These are phyloP conservation scores for Salvia sclarea DNA, from an alignment of 305 asterid genomes.

Conservation along the genomic window DNA sequence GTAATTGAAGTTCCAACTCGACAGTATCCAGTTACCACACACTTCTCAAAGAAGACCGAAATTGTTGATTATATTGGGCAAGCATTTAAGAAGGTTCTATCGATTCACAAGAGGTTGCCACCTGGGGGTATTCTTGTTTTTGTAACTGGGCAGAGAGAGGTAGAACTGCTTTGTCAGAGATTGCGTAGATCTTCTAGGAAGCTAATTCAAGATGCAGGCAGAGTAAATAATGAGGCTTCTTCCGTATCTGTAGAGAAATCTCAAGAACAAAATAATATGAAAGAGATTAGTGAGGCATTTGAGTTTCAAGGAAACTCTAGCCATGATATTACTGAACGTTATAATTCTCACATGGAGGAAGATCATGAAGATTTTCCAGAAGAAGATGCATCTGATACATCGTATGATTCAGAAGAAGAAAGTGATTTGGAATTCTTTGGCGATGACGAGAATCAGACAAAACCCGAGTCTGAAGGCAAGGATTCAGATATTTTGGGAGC, in stretches of 20 bases:
- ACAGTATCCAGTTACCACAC: conserved; percentile 78
- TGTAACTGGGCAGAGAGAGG: conserved; percentile 95
- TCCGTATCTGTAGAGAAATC: conserved; percentile 42
- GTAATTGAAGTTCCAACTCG: conserved; percentile 82
- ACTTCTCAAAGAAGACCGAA: conserved; percentile 88
- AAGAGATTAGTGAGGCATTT: conserved; percentile 82
- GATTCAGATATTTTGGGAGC: conserved; percentile 44
- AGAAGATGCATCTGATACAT: conserved; percentile 61
- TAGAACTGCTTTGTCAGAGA: conserved; percentile 75
- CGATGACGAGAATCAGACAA: conserved; percentile 48
- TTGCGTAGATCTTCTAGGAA: conserved; percentile 62
- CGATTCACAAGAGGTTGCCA: conserved; percentile 90
- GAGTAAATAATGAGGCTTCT: conserved; percentile 37
- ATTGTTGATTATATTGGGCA: conserved; percentile 78
- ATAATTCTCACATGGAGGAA: conserved; percentile 59
- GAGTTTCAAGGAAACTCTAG: conserved; percentile 52
- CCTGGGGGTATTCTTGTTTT: conserved; percentile 95
- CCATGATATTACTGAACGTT: conserved; percentile 66
- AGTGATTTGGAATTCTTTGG: conserved; percentile 65
- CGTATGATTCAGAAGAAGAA: conserved; percentile 66
- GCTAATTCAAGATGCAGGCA: conserved; percentile 40
- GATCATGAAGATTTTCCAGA: conserved; percentile 53
- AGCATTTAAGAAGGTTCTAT: conserved; percentile 76
- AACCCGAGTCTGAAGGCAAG: conserved; percentile 44
- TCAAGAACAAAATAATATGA: conserved; percentile 48